A percentile compares a stretch with the other conserved stretches of the same genome.
Evolutionary conservation across 352 stramenopile species (phyloP).

Genomic region (Globisporangium irregulare): DNA sequence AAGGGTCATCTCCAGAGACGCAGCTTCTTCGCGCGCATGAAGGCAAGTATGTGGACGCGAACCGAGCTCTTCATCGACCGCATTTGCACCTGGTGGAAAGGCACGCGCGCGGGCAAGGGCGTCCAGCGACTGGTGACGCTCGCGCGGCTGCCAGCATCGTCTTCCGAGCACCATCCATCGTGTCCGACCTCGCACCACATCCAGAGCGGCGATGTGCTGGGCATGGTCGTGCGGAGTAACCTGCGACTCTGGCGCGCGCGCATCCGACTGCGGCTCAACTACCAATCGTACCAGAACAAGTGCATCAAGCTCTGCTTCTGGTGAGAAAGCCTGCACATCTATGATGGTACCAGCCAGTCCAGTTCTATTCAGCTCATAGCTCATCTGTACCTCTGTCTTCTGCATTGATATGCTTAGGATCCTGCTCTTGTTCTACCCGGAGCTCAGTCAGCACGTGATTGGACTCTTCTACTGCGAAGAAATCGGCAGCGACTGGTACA

Average conservation of each 20-base stretch:
- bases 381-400: background rate
- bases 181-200: slow-evolving; percentile 61
- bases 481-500: slow-evolving; percentile 53
- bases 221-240: slow-evolving; percentile 71
- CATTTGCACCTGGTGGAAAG: slow-evolving; percentile 17
- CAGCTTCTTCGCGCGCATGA: slow-evolving; percentile 30
- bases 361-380: background rate
- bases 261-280: slow-evolving; percentile 69
- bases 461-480: slow-evolving; percentile 78
- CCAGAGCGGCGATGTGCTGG: slow-evolving; percentile 35
- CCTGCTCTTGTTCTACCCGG: slow-evolving; percentile 65
- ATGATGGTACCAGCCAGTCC: background rate
- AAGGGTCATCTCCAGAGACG: slow-evolving; percentile 4
- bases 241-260: slow-evolving; percentile 64
- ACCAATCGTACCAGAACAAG: slow-evolving; percentile 70
- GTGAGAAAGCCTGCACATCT: slow-evolving; percentile 12
- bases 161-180: slow-evolving; percentile 33
- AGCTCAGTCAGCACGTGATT: slow-evolving; percentile 66
- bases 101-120: slow-evolving; percentile 21
- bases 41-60: slow-evolving; percentile 19
- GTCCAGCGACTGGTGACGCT: slow-evolving; percentile 23
- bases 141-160: slow-evolving; percentile 42
- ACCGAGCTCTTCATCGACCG: slow-evolving; percentile 12
- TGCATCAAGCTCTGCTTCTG: slow-evolving; percentile 79
- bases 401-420: slow-evolving; percentile 30